These are phyloP conservation scores for Neocatenulostroma microsporum DNA, from an alignment of 2,329 filamentous ascomycete species.

Conservation along the genomic window DNA sequence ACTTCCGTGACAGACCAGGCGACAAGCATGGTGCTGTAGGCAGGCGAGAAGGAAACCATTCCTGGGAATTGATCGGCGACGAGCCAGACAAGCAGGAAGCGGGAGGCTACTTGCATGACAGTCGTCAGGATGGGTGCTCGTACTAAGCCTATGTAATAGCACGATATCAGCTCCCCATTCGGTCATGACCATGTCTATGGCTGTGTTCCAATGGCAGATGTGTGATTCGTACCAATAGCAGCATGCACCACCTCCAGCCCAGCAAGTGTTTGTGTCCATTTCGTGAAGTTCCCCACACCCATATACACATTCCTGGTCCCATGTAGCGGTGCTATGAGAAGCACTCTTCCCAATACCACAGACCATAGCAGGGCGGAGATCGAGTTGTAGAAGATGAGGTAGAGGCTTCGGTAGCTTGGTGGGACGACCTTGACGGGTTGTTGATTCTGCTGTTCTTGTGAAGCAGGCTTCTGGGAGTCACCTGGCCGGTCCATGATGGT, in stretches of 20 bases:
- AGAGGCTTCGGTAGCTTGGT: slow-evolving; percentile 37
- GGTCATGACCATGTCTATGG: no score
- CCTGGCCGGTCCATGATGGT: slow-evolving; percentile 24
- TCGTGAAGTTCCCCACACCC: slow-evolving; percentile 58
- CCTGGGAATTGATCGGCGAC: slow-evolving; percentile 67
- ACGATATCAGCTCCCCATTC: background rate
- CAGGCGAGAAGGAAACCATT: slow-evolving; percentile 49
- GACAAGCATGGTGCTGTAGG: slow-evolving; percentile 69
- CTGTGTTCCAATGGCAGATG: no score
- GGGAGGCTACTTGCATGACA: slow-evolving; percentile 78
- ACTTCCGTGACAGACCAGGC: slow-evolving; percentile 91
- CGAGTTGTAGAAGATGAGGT: slow-evolving; percentile 81
- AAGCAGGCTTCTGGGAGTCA: slow-evolving; percentile 19
- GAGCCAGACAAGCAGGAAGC: slow-evolving; percentile 82
- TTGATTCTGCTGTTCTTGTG: slow-evolving; percentile 1
- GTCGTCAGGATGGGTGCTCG: slow-evolving; percentile 80
- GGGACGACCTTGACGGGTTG: slow-evolving; percentile 8
- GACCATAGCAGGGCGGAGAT: slow-evolving; percentile 70
- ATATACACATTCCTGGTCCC: slow-evolving; percentile 52
- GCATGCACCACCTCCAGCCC: slow-evolving; percentile 78
- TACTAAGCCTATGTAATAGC: slow-evolving; percentile 71
- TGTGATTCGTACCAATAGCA: slow-evolving; percentile 62
- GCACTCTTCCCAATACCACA: slow-evolving; percentile 62
- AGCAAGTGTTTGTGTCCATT: slow-evolving; percentile 77
- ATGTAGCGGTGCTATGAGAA: slow-evolving; percentile 42